phyloP scores from a whole-genome alignment of 257 asterid species.

The Mitragyna speciosa region DNA sequence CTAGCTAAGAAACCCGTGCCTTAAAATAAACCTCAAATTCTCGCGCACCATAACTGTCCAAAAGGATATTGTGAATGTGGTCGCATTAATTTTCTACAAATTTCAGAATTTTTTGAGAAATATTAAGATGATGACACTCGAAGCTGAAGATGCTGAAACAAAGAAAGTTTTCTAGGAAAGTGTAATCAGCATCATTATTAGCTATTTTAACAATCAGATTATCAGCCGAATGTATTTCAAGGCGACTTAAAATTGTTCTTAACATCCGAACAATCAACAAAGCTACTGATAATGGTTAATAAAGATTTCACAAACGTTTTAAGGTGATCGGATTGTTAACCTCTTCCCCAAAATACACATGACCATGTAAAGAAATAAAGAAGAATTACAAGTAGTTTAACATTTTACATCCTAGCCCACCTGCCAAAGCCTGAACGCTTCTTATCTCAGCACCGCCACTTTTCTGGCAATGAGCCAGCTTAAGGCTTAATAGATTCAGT shows the following conservation, averaged over 20 bases:
- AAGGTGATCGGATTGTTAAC: not conserved
- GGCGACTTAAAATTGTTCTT: not conserved
- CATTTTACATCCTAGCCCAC: not conserved
- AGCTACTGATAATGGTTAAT: too few species aligned
- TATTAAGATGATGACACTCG: not conserved
- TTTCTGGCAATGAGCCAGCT: too few species aligned
- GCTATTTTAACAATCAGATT: not conserved
- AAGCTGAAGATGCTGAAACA: not conserved
- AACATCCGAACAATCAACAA: too few species aligned
- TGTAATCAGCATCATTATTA: not conserved
- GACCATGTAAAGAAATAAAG: too few species aligned
- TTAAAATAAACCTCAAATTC: not conserved
- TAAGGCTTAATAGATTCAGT: too few species aligned
- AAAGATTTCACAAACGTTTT: not conserved
- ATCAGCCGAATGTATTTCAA: not conserved
- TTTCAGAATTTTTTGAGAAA: not conserved
- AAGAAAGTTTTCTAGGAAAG: not conserved
- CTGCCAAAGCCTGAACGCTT: too few species aligned
- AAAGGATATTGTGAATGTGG: not conserved
- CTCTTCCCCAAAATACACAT: too few species aligned
- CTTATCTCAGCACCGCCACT: too few species aligned
- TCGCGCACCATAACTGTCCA: not conserved
- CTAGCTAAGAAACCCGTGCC: slow-evolving; percentile 5
- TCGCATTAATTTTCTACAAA: not conserved
- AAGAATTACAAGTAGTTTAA: not conserved